A percentile compares a stretch with the other conserved stretches of the same genome.
Evolutionary conservation across 2,329 filamentous ascomycete species (phyloP).

Genomic region (Sarocladiaceae sp.): DNA sequence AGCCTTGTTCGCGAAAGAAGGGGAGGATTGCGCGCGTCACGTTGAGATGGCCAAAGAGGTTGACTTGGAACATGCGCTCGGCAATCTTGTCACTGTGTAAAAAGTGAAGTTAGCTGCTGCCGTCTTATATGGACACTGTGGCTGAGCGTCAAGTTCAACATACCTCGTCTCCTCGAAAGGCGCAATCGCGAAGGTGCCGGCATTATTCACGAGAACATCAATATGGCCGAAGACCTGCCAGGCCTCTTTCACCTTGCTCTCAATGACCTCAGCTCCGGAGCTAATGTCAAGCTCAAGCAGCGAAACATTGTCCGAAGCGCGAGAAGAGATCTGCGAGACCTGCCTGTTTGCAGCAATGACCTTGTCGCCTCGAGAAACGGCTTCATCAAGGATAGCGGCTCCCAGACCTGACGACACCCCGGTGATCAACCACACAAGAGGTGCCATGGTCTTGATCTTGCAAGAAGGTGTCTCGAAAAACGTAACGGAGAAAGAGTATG

Average conservation of each 20-base stretch:
- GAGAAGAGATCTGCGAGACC: slow-evolving; percentile 12
- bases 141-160: too few relatives aligned
- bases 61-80: slow-evolving; percentile 21
- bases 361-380: slow-evolving; percentile 20
- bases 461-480: too few relatives aligned
- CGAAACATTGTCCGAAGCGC: slow-evolving; percentile 19
- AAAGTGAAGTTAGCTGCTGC: not conserved
- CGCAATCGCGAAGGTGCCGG: slow-evolving; percentile 21
- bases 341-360: slow-evolving; percentile 24
- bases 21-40: slow-evolving; percentile 22
- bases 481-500: too few relatives aligned
- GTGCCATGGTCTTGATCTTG: slow-evolving; percentile 17
- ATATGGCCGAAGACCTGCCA: slow-evolving; percentile 25
- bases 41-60: slow-evolving; percentile 21
- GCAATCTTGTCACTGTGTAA: slow-evolving; percentile 17
- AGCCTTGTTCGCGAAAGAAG: slow-evolving; percentile 18
- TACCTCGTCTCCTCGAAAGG: slow-evolving; percentile 26
- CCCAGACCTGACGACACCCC: slow-evolving; percentile 27
- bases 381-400: slow-evolving; percentile 17
- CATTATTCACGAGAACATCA: slow-evolving; percentile 29
- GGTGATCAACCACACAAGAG: slow-evolving; percentile 26
- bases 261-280: slow-evolving; percentile 12
- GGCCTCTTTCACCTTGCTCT: slow-evolving; percentile 17
- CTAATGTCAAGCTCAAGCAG: slow-evolving; percentile 27
- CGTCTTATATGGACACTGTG: not conserved